A percentile compares a stretch with the other conserved stretches of the same genome.
Evolutionary conservation across 2,329 filamentous ascomycete genomes (phyloP).

Genomic region (Clathrospora elynae): DNA sequence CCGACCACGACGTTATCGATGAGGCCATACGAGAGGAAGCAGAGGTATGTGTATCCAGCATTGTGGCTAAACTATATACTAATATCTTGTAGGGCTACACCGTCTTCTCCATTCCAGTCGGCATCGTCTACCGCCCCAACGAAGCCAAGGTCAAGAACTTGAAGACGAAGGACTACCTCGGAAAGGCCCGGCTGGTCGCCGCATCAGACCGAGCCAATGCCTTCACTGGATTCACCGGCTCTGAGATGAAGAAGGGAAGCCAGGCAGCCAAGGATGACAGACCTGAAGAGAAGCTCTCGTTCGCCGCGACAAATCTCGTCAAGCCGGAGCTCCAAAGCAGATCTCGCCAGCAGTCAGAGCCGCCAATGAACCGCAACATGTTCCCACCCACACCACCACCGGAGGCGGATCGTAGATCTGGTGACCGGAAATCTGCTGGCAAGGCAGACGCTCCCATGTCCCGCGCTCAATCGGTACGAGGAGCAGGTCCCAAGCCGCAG

Average conservation of each 20-base stretch:
- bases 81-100: constrained; percentile 76
- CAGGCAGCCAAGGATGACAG: constrained; percentile 73
- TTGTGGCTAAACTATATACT: constrained; percentile 20
- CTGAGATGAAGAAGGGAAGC: constrained; percentile 73
- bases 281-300: constrained; percentile 82
- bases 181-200: constrained; percentile 91
- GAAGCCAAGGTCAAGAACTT: constrained; percentile 98
- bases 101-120: constrained; percentile 96
- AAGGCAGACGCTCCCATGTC: constrained; percentile 46
- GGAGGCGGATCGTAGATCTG: constrained; percentile 67
- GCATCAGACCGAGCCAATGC: constrained; percentile 80
- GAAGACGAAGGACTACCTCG: constrained; percentile 96
- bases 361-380: constrained; percentile 75
- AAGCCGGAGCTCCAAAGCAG: constrained; percentile 81
- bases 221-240: constrained; percentile 80
- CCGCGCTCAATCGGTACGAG: constrained; percentile 57
- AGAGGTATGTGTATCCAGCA: constrained; percentile 63
- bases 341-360: constrained; percentile 80
- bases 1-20: constrained; percentile 97
- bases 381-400: constrained; percentile 99
- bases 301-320: constrained; percentile 89
- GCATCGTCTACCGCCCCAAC: constrained; percentile 92
- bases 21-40: constrained; percentile 93
- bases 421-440: constrained; percentile 22
- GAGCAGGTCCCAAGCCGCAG: constrained; percentile 55